Percentiles rank a stretch among this genome's conserved stretches.
Evolutionary conservation across 352 stramenopile species (phyloP).

Genomic region (Globisporangium parvum): DNA sequence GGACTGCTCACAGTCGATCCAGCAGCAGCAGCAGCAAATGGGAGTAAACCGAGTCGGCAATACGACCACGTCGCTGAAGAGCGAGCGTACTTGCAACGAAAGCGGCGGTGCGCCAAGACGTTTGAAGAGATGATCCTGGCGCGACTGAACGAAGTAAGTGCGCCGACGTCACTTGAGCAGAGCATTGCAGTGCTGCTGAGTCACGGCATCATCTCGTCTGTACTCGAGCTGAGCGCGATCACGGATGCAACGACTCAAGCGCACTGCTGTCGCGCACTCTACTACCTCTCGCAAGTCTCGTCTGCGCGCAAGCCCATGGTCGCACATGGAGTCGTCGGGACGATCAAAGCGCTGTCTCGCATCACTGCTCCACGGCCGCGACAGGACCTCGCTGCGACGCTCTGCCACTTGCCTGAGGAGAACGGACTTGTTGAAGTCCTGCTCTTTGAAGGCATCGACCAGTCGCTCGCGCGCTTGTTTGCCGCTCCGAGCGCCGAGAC

Average conservation of each 20-base stretch:
- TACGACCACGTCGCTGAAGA: constrained; percentile 14
- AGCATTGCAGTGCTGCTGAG: constrained; percentile 38
- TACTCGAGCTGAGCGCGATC: constrained; percentile 40
- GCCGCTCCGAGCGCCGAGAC: constrained; percentile 42
- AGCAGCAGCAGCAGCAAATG: constrained; percentile 4
- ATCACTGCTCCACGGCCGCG: constrained; percentile 20
- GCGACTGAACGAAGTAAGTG: constrained; percentile 21
- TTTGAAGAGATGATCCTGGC: constrained; percentile 73
- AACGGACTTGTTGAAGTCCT: constrained; percentile 42
- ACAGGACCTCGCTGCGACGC: constrained; percentile 57
- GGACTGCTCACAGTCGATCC: neutral
- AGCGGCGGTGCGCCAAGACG: constrained; percentile 63
- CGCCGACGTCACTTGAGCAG: neutral
- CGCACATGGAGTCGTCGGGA: constrained; percentile 32
- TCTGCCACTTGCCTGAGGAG: constrained; percentile 69
- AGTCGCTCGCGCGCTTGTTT: constrained; percentile 42
- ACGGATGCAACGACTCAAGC: constrained; percentile 40
- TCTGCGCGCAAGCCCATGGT: constrained; percentile 53
- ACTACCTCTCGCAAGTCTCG: constrained; percentile 41
- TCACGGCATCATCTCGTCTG: constrained; percentile 61
- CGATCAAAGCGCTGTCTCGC: constrained; percentile 43
- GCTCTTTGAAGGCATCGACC: constrained; percentile 68
- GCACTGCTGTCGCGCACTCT: constrained; percentile 67
- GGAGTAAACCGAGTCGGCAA: constrained; percentile 4
- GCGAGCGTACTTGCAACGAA: constrained; percentile 33